Conservation (phyloP, 495 filamentous ascomycete species). For the Trichoderma orchidacearum region DNA sequence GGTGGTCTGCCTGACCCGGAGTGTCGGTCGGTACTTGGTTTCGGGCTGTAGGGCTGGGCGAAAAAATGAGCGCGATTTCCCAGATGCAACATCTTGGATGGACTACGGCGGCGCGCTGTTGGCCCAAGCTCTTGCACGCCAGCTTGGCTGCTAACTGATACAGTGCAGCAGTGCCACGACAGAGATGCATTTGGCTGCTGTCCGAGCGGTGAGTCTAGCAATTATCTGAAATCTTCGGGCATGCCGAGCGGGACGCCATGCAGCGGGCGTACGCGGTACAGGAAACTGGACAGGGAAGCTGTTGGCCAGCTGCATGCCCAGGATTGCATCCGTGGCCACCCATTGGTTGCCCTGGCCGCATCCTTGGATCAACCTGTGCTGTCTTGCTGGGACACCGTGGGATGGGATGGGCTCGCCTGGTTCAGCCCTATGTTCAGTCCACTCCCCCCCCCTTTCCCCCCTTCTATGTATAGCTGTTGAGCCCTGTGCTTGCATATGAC, state of each 20-base stretch:
- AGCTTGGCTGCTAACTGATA: neutral
- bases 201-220: neutral
- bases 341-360: neutral
- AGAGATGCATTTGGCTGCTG: neutral
- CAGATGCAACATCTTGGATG: neutral
- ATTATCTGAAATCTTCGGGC: neutral
- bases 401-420: neutral
- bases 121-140: neutral
- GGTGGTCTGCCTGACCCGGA: neutral
- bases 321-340: neutral
- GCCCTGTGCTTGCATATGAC: neutral
- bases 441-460: neutral
- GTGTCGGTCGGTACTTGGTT: neutral
- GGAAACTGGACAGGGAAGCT: neutral
- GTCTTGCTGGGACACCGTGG: neutral
- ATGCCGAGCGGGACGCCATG: neutral
- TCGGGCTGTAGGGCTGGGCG: neutral
- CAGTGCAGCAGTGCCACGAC: neutral
- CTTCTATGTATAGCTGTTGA: no score
- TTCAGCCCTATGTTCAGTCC: neutral
- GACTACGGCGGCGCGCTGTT: no score
- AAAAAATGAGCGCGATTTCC: neutral
- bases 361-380: neutral
- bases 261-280: neutral
- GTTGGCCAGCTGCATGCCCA: neutral